Evolutionary conservation across 1,284 basidiomycete genomes (phyloP), one percentile per base, ranked within the genome.

Genomic region (Meripilus lineatus): DNA sequence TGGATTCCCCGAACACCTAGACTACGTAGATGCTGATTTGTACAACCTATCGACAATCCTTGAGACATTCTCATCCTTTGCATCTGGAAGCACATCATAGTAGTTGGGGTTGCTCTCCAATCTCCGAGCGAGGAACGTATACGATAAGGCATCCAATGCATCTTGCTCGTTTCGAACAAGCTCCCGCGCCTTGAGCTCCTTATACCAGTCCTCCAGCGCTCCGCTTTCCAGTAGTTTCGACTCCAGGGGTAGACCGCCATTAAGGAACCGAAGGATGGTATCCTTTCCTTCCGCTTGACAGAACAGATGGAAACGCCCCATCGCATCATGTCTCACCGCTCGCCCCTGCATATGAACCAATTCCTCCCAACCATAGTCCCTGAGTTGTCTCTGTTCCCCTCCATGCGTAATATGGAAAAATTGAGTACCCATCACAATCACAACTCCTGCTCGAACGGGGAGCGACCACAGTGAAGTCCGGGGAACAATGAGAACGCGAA

Each of bases 401-500:
- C 70, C 68, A 6, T 54, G 49, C 15, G 53, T 46, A 14, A 76
- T 57, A 38, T 81, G 71, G 25, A 85, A 64, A 61, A 91, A 96
- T 62, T 99, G 95, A 5, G 94, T 93, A 21, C 93, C 89, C 84
- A 98, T 88, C 38, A 93, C 84, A 28, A 97, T 73, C 13, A 98
- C 93, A 3, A 81, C 78, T 4, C 77, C 75, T 1, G 89, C 89
- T 28, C 83, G 79, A 11, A 93, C 77, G 3, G 92, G 89, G 11
- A 97, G 63, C 17, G 78, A 83, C 93, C 93, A 96, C 58, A 86
- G 89, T 18, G 83, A 75, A 37, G 95, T 91, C 30, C 84, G 79
- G 1, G 94, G 82, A 0, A 81, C 83, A 47, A 99, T 71, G 30
- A 99, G 69, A 3, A 93, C 84, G n/a, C 84, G 81, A 24, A 99